Base-by-base conservation (phyloP, 148 eudicot genomes). In the Chenopodium album region DNA sequence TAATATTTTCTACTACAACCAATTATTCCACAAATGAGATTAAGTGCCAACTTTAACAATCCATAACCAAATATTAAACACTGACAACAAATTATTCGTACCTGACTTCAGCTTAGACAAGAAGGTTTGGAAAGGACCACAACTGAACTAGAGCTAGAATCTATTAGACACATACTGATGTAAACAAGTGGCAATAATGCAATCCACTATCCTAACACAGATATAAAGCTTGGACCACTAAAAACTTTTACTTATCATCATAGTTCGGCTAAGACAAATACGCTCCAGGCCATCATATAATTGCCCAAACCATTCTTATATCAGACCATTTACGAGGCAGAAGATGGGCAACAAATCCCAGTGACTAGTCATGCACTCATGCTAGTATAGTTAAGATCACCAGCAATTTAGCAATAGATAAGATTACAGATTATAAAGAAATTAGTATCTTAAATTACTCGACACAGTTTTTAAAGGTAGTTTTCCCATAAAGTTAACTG, bases 21-120 rank as follows among this genome's bases (percentile, higher is more conserved):
- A 19, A 81, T 76, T 72, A 85, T 85, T 81, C 82, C 82, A 74
- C n/a, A 4, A 77, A 73, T 54, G 75, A 59, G 52, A 73, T 34
- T 63, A 80, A 76, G 85, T 76, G 74, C 66, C 71, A 81, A 81
- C 87, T 85, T 78, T 81, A 77, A 52, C 81, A 66, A 77, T 65
- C 54, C 84, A 80, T 81, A 54, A 20, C 69, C 60, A 63, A 73
- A 80, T 80, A 80, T 52, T 76, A 9, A 80, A 41, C 78, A 76
- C 23, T 29, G 32, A 13, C 60, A 66, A 72, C 78, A 68, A 67
- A 79, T 60, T 37, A 52, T 76, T 77, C 81, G 7, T 59, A 59
- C 31, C 68, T 78, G 84, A 81, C 84, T 59, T 81, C 70, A 73
- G 60, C 41, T 66, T 78, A 52, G 81, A 71, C 78, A 60, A 67